A percentile compares a stretch with the other conserved stretches of the same genome.
Conservation (phyloP, 148 eudicot species). For the Dysphania ambrosioides region DNA sequence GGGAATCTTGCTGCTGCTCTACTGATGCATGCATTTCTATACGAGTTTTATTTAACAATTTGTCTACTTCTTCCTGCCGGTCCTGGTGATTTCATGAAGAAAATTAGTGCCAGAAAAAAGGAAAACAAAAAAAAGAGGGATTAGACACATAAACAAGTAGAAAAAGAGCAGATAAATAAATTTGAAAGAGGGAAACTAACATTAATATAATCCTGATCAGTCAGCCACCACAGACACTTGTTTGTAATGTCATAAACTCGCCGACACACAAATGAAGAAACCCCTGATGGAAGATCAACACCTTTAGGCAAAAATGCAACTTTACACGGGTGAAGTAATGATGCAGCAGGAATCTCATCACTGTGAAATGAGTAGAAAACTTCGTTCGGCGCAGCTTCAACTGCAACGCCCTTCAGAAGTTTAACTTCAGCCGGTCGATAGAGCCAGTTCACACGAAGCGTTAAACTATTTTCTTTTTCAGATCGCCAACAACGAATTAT, state of each 20-base stretch:
- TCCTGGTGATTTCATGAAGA: constrained; percentile 43
- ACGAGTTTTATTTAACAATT: constrained; percentile 58
- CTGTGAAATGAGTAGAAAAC: constrained; percentile 78
- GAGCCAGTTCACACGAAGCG: constrained; percentile 74
- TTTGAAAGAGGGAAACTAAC: constrained; percentile 38
- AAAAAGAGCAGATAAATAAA: not conserved
- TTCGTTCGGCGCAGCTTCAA: constrained; percentile 79
- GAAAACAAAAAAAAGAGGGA: no score
- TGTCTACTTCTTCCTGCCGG: constrained; percentile 85
- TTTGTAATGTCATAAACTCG: constrained; percentile 70
- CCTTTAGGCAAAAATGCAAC: constrained; percentile 81
- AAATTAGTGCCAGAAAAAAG: not conserved
- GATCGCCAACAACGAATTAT: constrained; percentile 44
- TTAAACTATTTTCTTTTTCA: constrained; percentile 41
- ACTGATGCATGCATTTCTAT: constrained; percentile 67
- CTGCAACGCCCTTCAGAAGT: constrained; percentile 55
- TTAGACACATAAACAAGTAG: no score
- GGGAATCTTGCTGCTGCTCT: constrained; percentile 60
- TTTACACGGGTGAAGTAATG: constrained; percentile 88
- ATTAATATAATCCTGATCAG: constrained; percentile 69
- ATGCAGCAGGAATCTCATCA: constrained; percentile 87
- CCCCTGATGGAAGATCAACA: constrained; percentile 72
- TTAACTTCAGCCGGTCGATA: constrained; percentile 75
- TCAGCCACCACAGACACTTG: constrained; percentile 84
- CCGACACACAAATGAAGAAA: constrained; percentile 75